phyloP scores from a whole-genome alignment of 257 asterid species.

The Solanum corneliomulleri region DNA sequence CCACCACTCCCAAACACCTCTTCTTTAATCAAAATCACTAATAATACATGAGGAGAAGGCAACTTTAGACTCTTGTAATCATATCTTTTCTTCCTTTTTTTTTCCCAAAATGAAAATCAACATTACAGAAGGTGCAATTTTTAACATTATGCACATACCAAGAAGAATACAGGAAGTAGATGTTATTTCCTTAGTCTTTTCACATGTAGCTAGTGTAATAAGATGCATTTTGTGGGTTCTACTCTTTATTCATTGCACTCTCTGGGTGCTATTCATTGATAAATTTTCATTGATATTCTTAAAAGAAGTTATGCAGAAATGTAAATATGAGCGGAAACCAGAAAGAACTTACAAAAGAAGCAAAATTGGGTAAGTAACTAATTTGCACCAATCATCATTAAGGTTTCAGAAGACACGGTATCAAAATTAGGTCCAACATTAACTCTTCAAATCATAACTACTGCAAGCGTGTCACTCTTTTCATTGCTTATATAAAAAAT shows the following conservation, averaged over 20 bases:
- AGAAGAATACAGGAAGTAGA: neutral
- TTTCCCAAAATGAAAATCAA: neutral
- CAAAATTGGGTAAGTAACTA: neutral
- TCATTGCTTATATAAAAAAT: neutral
- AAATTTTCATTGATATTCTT: neutral
- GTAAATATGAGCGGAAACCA: neutral
- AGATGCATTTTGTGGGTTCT: neutral
- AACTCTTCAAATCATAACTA: neutral
- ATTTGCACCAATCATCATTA: neutral
- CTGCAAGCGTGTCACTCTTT: neutral
- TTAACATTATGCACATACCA: neutral
- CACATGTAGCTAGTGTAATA: neutral
- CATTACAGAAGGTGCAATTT: neutral
- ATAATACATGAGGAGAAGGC: neutral
- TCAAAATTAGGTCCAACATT: neutral
- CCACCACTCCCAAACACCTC: neutral
- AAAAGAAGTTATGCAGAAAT: neutral
- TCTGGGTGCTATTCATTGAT: neutral
- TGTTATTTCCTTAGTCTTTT: neutral
- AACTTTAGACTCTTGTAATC: neutral
- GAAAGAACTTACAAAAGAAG: neutral
- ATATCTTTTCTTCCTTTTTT: neutral
- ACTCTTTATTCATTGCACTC: neutral
- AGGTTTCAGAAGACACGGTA: neutral
- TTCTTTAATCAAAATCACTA: neutral